Base-by-base conservation (phyloP, 2,329 filamentous ascomycete species). In the Fusarium floridanum region DNA sequence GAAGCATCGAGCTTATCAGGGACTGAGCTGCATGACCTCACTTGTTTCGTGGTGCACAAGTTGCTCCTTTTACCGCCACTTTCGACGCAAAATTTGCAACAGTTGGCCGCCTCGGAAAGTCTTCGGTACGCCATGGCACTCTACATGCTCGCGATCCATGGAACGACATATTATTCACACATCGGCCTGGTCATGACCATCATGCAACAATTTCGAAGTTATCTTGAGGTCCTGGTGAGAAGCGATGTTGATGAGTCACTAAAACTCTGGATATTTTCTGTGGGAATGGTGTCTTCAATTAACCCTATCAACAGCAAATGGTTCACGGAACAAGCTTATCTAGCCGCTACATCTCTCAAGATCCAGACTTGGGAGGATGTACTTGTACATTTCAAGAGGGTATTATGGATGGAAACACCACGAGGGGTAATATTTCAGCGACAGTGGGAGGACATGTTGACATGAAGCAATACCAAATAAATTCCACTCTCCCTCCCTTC, bases 121-220 rank as follows among this genome's bases (percentile, higher is more conserved):
- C 63, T 90, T n/a, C 86, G 87, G 10, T 85, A 84, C 63, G 83
- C 83, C 5, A 80, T 85, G 2, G 77, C 85, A 0, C 82, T 89
- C 0, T 89, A 88, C 79, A 87, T 90, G 85, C 83, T 90, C 20
- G 83, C 84, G 45, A 81, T 87, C 0, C 88, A 90, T 12, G 88
- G 88, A 0, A 85, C 88, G 32, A 89, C 88, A 10, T 90, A 90
- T 73, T 90, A 88, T 70, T 86, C 88, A 2, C 88, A 90, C 68
- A 82, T 80, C 0, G 81, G 80, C 11, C 80, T 89, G 12, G 68
- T 82, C 5, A 81, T 82, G 55, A 78, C 71, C 0, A 79, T 86
- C 2, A 71, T 85, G 14, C 32, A 66, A 3, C 80, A 75, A 22
- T 78, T 87, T 16, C 80, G 77, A 24, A 34, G 67, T 1, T 70